These are phyloP conservation scores for Xylaria venustula DNA, from an alignment of 495 filamentous ascomycete species.

Conservation along the genomic window DNA sequence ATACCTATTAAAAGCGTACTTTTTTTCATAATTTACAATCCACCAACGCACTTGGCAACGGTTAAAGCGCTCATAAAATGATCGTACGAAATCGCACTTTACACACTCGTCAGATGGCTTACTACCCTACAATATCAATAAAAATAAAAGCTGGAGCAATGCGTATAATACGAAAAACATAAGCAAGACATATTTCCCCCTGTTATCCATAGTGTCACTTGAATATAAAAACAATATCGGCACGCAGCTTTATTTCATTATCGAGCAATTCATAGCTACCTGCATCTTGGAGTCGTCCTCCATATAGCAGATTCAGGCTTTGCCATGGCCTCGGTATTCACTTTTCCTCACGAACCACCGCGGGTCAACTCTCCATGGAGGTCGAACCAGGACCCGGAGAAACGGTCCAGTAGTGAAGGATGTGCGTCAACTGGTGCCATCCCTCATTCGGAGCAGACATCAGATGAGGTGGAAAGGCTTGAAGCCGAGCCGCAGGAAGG, in stretches of 20 bases:
- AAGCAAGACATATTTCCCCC: constrained; percentile 9
- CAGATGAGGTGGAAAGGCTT: constrained; percentile 71
- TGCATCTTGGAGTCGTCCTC: neutral
- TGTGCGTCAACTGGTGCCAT: constrained; percentile 29
- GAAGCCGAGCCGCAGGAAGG: constrained; percentile 92
- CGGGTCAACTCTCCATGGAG: constrained; percentile 90
- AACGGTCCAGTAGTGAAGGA: constrained; percentile 27
- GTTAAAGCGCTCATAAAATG: constrained; percentile 51
- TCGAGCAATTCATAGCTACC: neutral
- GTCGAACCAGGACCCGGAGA: constrained; percentile 41
- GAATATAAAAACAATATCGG: neutral
- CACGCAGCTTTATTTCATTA: neutral
- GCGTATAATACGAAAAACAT: constrained; percentile 11
- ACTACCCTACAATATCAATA: constrained; percentile 29
- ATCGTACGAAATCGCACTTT: constrained; percentile 52
- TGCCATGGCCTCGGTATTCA: constrained; percentile 94
- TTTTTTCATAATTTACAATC: neutral
- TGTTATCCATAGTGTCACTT: neutral
- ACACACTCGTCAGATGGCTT: constrained; percentile 29
- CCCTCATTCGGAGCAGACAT: constrained; percentile 52
- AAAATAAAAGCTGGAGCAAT: constrained; percentile 18
- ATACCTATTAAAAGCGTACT: constrained; percentile 10
- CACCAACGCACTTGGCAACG: neutral
- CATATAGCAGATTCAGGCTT: neutral
- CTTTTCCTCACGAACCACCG: constrained; percentile 84